Conservation (phyloP, 257 asterid species). For the Apocynum venetum region DNA sequence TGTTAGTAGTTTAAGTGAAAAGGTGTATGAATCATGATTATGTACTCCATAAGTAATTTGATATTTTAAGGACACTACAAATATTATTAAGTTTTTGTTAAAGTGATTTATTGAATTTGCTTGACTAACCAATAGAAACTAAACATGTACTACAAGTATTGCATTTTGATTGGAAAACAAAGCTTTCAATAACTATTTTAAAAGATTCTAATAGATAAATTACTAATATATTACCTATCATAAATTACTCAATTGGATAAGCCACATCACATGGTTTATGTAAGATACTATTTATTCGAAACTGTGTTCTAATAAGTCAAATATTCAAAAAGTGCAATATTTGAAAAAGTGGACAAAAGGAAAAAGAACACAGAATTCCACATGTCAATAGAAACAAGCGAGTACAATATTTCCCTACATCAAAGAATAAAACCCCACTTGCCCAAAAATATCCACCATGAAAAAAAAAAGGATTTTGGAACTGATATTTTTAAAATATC, state of each 20-base stretch:
- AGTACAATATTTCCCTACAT: background rate
- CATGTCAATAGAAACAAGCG: background rate
- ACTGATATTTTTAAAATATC: constrained; percentile 31
- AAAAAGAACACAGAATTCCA: background rate
- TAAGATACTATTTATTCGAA: too few species aligned
- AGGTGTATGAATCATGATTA: too few species aligned
- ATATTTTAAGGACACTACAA: too few species aligned
- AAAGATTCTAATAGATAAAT: too few species aligned
- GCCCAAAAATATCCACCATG: constrained; percentile 17
- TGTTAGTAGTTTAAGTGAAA: too few species aligned
- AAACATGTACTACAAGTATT: background rate
- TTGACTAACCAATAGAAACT: background rate
- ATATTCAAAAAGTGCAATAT: background rate
- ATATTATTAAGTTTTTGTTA: background rate
- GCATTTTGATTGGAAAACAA: background rate
- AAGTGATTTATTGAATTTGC: background rate
- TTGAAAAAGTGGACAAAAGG: background rate
- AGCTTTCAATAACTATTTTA: too few species aligned
- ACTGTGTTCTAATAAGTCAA: background rate
- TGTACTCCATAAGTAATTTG: too few species aligned
- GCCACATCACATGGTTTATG: too few species aligned
- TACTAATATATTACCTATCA: too few species aligned
- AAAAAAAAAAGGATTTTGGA: background rate
- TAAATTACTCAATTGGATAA: too few species aligned
- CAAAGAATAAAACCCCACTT: background rate